phyloP scores from a whole-genome alignment of 805 yeast species.

The Spencermartinsiella europaea region DNA sequence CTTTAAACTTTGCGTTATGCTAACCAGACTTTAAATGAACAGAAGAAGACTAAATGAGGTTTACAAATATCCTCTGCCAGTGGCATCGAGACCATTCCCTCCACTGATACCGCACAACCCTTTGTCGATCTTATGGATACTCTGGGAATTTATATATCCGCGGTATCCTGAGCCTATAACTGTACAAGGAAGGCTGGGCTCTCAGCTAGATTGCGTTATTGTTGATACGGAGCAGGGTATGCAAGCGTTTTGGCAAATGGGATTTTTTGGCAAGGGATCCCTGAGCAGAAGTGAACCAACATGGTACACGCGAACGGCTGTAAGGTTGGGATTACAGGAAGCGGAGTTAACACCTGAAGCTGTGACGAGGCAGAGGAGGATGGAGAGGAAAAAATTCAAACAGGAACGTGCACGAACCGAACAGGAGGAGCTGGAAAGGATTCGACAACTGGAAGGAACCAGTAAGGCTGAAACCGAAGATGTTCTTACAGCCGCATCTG shows the following conservation, averaged over 20 bases:
- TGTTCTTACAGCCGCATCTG: background rate
- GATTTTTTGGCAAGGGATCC: slow-evolving; percentile 92
- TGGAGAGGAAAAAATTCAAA: slow-evolving; percentile 69
- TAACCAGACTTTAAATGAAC: slow-evolving; percentile 12
- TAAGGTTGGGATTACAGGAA: slow-evolving; percentile 46
- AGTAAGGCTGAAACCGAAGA: slow-evolving; percentile 26
- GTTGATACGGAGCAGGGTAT: slow-evolving; percentile 39
- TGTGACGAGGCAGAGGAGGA: slow-evolving; percentile 65
- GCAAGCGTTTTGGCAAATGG: slow-evolving; percentile 66
- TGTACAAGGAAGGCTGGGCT: slow-evolving; percentile 20
- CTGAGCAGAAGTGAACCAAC: slow-evolving; percentile 90
- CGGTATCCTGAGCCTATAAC: slow-evolving; percentile 15
- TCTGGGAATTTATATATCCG: slow-evolving; percentile 26
- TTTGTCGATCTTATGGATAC: slow-evolving; percentile 51
- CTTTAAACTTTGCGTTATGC: slow-evolving; percentile 5
- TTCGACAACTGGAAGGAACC: slow-evolving; percentile 37
- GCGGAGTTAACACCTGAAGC: slow-evolving; percentile 56
- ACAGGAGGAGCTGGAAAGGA: slow-evolving; percentile 37
- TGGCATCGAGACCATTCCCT: slow-evolving; percentile 46
- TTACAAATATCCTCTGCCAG: slow-evolving; percentile 55
- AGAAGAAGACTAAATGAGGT: slow-evolving; percentile 21
- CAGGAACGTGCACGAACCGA: slow-evolving; percentile 59
- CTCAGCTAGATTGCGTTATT: slow-evolving; percentile 31
- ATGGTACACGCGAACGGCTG: slow-evolving; percentile 66
- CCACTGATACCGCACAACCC: slow-evolving; percentile 60